Evolutionary conservation across 192 early-diverging fungal genomes (phyloP).

Genomic region (Pilaira anomala): DNA sequence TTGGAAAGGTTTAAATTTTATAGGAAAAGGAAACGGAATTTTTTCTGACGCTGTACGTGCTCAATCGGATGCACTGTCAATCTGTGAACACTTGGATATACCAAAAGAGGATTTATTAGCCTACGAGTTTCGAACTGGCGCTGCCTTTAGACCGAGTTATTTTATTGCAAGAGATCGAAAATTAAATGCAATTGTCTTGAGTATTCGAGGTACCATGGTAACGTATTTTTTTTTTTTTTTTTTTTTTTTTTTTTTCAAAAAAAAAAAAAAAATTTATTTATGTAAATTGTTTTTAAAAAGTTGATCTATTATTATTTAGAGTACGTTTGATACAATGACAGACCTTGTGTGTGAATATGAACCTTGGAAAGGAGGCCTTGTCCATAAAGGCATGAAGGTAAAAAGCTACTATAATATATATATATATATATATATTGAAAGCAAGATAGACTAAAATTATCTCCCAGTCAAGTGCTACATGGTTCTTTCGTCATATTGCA

Average conservation of each 20-base stretch:
- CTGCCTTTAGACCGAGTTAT: constrained; percentile 69
- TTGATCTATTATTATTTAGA: constrained; percentile 36
- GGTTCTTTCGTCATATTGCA: constrained; percentile 66
- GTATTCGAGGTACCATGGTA: constrained; percentile 73
- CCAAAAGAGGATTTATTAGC: constrained; percentile 65
- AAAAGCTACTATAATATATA: background rate
- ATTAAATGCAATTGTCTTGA: constrained; percentile 61
- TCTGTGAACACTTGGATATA: constrained; percentile 61
- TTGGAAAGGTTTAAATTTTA: constrained; percentile 73
- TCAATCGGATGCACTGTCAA: constrained; percentile 66
- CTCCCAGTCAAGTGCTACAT: constrained; percentile 59
- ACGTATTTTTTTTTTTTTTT: too few species aligned
- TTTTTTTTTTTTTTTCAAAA: too few species aligned
- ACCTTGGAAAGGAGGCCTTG: constrained; percentile 75
- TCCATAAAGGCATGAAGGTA: constrained; percentile 74
- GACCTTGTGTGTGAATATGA: constrained; percentile 79
- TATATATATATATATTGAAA: too few species aligned
- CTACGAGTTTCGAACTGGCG: constrained; percentile 64
- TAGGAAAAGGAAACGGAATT: constrained; percentile 66
- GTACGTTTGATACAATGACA: constrained; percentile 71
- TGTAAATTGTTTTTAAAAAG: background rate
- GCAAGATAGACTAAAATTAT: too few species aligned
- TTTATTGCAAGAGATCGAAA: constrained; percentile 67
- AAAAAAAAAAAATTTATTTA: constrained; percentile 7
- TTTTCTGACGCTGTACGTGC: constrained; percentile 64